These are phyloP conservation scores for Helianthus annuus DNA, from an alignment of 129 eudicot species.

Conservation along the genomic window DNA sequence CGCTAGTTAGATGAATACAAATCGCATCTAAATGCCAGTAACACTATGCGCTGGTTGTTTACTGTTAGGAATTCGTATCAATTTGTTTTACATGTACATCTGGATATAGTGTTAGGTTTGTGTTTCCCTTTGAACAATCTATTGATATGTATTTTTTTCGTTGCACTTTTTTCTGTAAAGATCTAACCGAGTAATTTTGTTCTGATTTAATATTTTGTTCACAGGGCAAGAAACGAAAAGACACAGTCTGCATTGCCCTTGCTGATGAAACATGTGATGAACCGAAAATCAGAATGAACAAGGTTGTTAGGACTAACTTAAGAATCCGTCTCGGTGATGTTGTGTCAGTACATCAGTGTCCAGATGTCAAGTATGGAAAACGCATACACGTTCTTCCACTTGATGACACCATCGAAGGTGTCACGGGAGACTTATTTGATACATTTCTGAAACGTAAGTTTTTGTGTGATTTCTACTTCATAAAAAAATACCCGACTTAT, in stretches of 20 bases:
- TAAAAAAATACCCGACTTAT: background rate
- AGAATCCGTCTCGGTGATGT: conserved; percentile 75
- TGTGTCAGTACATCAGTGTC: conserved; percentile 81
- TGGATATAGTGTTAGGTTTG: background rate
- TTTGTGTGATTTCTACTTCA: background rate
- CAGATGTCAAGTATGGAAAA: conserved; percentile 73
- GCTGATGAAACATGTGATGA: conserved; percentile 76
- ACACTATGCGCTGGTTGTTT: background rate
- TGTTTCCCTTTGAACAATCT: background rate
- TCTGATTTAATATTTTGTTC: conserved; percentile 4
- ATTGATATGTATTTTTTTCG: background rate
- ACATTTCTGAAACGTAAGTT: conserved; percentile 68
- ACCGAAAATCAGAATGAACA: conserved; percentile 31
- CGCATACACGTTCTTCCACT: conserved; percentile 69
- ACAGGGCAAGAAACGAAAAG: conserved; percentile 71
- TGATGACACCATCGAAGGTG: conserved; percentile 76
- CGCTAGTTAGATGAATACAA: background rate
- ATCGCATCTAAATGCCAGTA: background rate
- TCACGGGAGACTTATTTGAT: conserved; percentile 75
- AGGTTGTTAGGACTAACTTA: conserved; percentile 63
- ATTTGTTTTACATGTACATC: background rate
- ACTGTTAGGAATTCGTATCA: background rate
- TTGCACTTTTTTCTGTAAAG: background rate
- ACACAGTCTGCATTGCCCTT: conserved; percentile 66
- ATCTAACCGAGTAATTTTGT: background rate